Conservation (phyloP, 305 asterid species). For the Solanum aculeatissimum region DNA sequence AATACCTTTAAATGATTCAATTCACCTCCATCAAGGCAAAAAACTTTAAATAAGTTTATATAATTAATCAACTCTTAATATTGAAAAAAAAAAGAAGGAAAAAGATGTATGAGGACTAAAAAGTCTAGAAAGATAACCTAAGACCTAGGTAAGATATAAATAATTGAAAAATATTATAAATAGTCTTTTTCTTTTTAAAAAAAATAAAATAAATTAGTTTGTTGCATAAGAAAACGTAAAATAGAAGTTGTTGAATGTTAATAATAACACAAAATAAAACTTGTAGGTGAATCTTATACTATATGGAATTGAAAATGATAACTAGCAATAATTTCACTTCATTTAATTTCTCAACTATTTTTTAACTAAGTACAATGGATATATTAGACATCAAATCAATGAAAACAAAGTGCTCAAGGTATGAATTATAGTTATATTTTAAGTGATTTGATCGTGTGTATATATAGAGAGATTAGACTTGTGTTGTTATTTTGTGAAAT, state of each 20-base stretch:
- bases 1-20: too few species aligned
- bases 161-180: neutral
- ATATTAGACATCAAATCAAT: neutral
- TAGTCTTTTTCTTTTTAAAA: neutral
- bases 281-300: constrained; percentile 1
- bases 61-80: neutral
- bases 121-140: neutral
- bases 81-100: neutral
- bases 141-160: neutral
- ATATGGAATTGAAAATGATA: neutral
- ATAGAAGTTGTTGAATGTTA: neutral
- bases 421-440: too few species aligned
- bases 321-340: constrained; percentile 11
- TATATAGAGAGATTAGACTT: too few species aligned
- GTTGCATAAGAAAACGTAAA: neutral
- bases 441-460: too few species aligned
- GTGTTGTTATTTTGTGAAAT: neutral
- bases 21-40: neutral
- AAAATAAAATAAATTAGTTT: neutral
- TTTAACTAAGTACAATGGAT: neutral
- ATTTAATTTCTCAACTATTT: neutral
- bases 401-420: too few species aligned
- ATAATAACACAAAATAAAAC: neutral
- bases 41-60: too few species aligned
- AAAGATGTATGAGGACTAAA: neutral